Conservation (phyloP, 306 rosid species). For the Potentilla sterilis region DNA sequence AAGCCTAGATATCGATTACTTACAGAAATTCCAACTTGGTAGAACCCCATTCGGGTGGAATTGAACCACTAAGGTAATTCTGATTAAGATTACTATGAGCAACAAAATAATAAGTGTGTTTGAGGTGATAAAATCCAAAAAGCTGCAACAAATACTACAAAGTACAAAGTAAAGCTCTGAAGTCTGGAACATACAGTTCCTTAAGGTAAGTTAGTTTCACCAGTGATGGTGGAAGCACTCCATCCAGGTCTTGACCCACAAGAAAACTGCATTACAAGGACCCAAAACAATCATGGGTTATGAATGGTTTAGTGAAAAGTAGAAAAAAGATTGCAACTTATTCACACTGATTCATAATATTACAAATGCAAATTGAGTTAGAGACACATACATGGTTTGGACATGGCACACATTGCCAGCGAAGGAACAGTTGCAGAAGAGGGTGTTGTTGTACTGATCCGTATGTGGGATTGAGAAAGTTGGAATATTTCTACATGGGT, state of each 20-base stretch:
- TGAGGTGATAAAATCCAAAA: background rate
- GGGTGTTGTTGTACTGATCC: conserved; percentile 22
- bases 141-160: background rate
- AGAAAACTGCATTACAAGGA: background rate
- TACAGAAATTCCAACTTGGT: conserved; percentile 12
- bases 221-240: conserved; percentile 16
- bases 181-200: background rate
- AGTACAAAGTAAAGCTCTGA: background rate
- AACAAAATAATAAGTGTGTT: background rate
- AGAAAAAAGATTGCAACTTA: background rate
- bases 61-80: conserved; percentile 22
- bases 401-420: conserved; percentile 20
- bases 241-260: conserved; percentile 10
- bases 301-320: too few relatives aligned
- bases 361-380: background rate
- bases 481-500: conserved; percentile 18
- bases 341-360: too few relatives aligned
- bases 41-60: conserved; percentile 10
- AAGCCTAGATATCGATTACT: background rate
- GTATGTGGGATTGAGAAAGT: conserved; percentile 10
- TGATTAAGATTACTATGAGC: background rate
- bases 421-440: conserved; percentile 28
- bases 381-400: conserved; percentile 14
- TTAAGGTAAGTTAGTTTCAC: conserved; percentile 11
- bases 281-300: background rate